Percentiles rank a stretch among this genome's conserved stretches.
Evolutionary conservation across 306 rosid species (phyloP).

Genomic region (Ormosia semicastrata): DNA sequence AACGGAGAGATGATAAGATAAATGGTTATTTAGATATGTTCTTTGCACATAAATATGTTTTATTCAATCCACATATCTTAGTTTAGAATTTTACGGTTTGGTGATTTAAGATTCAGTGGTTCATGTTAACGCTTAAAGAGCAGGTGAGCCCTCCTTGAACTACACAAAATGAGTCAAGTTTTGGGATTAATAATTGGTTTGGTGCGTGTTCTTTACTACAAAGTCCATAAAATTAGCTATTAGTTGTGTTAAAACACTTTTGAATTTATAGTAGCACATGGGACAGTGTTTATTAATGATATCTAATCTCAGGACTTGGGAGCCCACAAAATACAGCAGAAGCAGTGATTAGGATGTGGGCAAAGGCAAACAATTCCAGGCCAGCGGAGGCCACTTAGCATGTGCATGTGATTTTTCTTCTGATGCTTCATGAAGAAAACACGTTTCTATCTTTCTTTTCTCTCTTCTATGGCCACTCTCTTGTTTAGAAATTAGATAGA

Average conservation of each 20-base stretch:
- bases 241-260: neutral
- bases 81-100: neutral
- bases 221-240: neutral
- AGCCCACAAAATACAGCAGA: slow-evolving; percentile 11
- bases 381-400: slow-evolving; percentile 36
- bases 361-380: slow-evolving; percentile 33
- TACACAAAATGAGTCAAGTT: neutral
- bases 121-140: neutral
- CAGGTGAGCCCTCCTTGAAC: neutral
- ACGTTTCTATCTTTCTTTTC: slow-evolving; percentile 16
- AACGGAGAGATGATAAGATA: too few relatives aligned
- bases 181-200: neutral
- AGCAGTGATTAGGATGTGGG: slow-evolving; percentile 26
- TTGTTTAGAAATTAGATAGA: neutral
- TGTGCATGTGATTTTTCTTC: slow-evolving; percentile 23
- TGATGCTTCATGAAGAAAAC: slow-evolving; percentile 14
- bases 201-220: neutral
- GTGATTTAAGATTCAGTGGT: neutral
- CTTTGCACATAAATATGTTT: too few relatives aligned
- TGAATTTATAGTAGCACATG: slow-evolving; percentile 1
- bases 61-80: neutral
- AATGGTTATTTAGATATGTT: too few relatives aligned
- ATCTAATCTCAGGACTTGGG: neutral
- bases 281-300: neutral
- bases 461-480: neutral